Percentiles rank a stretch among this genome's conserved stretches.
phyloP scores from a whole-genome alignment of 768 basidiomycete species.

The Hericium rajendrae region DNA sequence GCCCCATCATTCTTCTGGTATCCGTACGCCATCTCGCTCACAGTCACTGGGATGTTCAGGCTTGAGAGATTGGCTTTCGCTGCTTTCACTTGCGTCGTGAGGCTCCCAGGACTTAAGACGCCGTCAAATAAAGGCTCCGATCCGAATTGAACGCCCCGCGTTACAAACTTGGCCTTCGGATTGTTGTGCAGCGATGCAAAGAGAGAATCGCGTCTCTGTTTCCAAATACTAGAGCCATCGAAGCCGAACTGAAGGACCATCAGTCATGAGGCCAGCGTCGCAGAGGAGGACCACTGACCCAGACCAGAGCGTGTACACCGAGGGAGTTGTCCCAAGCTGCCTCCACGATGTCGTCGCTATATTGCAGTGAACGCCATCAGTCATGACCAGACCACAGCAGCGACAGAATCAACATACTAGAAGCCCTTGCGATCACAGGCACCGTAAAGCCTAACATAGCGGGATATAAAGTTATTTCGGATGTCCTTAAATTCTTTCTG shows the following conservation, averaged over 20 bases:
- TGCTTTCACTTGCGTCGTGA: conserved; percentile 40
- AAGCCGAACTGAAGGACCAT: conserved; percentile 20
- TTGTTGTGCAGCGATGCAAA: conserved; percentile 19
- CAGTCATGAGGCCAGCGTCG: neutral
- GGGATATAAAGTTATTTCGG: conserved; percentile 44
- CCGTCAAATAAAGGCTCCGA: conserved; percentile 59
- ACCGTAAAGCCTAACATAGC: conserved; percentile 51
- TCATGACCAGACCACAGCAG: neutral
- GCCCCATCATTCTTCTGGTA: conserved; percentile 45
- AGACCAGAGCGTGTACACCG: conserved; percentile 69
- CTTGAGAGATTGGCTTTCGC: conserved; percentile 40
- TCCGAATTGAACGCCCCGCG: conserved; percentile 61
- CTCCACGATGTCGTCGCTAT: conserved; percentile 48
- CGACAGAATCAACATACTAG: conserved; percentile 23
- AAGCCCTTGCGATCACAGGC: conserved; percentile 29
- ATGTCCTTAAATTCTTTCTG: conserved; percentile 52
- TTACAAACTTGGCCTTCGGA: conserved; percentile 46
- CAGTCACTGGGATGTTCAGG: conserved; percentile 57
- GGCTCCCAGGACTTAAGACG: conserved; percentile 36
- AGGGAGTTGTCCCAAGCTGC: conserved; percentile 59
- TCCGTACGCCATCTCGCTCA: conserved; percentile 30
- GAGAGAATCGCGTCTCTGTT: conserved; percentile 16
- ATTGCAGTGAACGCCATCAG: conserved; percentile 4
- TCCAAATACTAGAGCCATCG: conserved; percentile 17
- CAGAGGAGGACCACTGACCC: conserved; percentile 34